Percentiles rank a stretch among this genome's conserved stretches.
Evolutionary conservation across 1,284 basidiomycete genomes (phyloP).

Genomic region (Trametes pubescens): DNA sequence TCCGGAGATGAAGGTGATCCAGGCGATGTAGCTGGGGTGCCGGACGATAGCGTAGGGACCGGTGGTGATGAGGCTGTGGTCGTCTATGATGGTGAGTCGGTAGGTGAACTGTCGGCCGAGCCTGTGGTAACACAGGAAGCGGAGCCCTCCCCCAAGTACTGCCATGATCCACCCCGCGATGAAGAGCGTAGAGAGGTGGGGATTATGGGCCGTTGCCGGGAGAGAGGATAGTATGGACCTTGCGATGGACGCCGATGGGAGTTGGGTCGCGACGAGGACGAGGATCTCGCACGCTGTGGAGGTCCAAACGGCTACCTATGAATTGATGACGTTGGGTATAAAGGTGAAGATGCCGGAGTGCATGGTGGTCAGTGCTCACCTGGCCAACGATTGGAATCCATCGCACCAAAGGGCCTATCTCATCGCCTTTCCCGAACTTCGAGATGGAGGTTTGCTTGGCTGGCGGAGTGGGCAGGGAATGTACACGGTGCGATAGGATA

Average conservation of each 20-base stretch:
- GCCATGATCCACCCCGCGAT: constrained; percentile 7
- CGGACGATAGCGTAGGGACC: constrained; percentile 21
- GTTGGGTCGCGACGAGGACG: background rate
- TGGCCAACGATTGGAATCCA: constrained; percentile 6
- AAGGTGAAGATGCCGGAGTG: too few relatives aligned
- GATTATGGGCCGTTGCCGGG: background rate
- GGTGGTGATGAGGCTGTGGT: constrained; percentile 20
- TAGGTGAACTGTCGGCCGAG: constrained; percentile 24
- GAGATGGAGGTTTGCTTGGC: background rate
- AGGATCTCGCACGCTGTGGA: background rate
- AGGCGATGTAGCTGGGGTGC: constrained; percentile 21
- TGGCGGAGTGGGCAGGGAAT: background rate
- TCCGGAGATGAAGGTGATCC: constrained; percentile 2
- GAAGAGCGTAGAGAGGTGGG: background rate
- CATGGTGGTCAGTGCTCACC: background rate
- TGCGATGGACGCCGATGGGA: background rate
- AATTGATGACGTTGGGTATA: background rate
- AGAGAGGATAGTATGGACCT: background rate
- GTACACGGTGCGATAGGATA: background rate
- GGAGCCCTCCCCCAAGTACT: constrained; percentile 1
- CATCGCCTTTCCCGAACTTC: background rate
- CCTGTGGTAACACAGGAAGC: constrained; percentile 13
- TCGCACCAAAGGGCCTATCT: background rate
- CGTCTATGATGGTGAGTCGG: constrained; percentile 13
- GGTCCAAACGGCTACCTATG: background rate